Percentiles rank a stretch among this genome's conserved stretches.
Evolutionary conservation across 2,329 filamentous ascomycete species (phyloP).

Genomic region (Mariannaea elegans): DNA sequence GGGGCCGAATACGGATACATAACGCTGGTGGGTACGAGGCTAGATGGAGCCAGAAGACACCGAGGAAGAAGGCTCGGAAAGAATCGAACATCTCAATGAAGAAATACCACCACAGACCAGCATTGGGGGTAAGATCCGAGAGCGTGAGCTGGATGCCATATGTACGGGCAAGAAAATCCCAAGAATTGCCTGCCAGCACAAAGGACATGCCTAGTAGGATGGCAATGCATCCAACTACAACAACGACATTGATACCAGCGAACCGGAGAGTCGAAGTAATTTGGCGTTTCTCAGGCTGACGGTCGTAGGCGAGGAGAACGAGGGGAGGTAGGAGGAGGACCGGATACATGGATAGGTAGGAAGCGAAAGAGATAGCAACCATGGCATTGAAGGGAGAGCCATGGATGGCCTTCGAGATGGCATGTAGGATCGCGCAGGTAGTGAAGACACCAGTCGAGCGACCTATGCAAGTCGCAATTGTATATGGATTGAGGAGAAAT

Average conservation of each 20-base stretch:
- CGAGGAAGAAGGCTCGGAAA: slow-evolving; percentile 95
- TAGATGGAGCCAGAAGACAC: slow-evolving; percentile 97
- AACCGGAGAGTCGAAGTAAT: slow-evolving; percentile 58
- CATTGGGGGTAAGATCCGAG: slow-evolving; percentile 92
- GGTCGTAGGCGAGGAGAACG: slow-evolving; percentile 81
- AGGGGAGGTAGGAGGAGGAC: slow-evolving; percentile 86
- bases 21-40: slow-evolving; percentile 88
- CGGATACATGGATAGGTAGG: slow-evolving; percentile 93
- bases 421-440: slow-evolving; percentile 85
- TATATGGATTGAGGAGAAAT: slow-evolving; percentile 95
- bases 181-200: slow-evolving; percentile 77
- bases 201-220: slow-evolving; percentile 77
- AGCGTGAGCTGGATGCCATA: slow-evolving; percentile 93
- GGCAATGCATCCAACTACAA: slow-evolving; percentile 64
- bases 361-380: slow-evolving; percentile 84
- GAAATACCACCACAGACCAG: slow-evolving; percentile 99
- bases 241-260: slow-evolving; percentile 58
- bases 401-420: slow-evolving; percentile 80
- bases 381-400: slow-evolving; percentile 80
- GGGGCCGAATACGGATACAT: slow-evolving; percentile 81
- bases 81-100: slow-evolving; percentile 99
- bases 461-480: slow-evolving; percentile 88
- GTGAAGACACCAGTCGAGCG: slow-evolving; percentile 90
- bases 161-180: slow-evolving; percentile 87
- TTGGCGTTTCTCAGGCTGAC: slow-evolving; percentile 51